A percentile compares a stretch with the other conserved stretches of the same genome.
phyloP scores from a whole-genome alignment of 495 filamentous ascomycete genomes.

The Aspergillus conjunctus region DNA sequence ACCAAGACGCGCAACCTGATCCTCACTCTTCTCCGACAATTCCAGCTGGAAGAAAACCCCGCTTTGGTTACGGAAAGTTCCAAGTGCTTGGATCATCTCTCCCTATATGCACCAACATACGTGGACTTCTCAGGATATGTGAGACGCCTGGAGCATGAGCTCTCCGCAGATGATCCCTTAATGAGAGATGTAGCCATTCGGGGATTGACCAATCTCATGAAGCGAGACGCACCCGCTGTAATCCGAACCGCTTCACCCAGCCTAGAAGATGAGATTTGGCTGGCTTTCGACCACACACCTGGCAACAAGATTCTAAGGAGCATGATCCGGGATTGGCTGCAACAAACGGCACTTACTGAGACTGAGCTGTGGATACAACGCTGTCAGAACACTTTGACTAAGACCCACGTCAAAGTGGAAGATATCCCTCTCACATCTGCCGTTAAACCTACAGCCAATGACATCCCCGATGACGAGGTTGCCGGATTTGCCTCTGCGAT shows the following conservation, averaged over 20 bases:
- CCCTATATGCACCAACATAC: constrained; percentile 84
- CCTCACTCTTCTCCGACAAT: constrained; percentile 79
- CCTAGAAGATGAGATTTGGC: constrained; percentile 90
- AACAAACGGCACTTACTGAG: constrained; percentile 78
- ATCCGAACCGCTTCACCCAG: constrained; percentile 69
- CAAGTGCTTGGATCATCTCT: constrained; percentile 85
- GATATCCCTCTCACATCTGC: constrained; percentile 49
- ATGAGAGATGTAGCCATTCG: constrained; percentile 82
- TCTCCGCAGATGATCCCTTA: constrained; percentile 64
- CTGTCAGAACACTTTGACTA: constrained; percentile 85
- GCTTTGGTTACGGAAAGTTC: constrained; percentile 77
- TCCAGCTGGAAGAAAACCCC: constrained; percentile 74
- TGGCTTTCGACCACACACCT: constrained; percentile 76
- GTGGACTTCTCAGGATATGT: constrained; percentile 85
- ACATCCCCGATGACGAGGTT: constrained; percentile 93
- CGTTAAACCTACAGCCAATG: constrained; percentile 59
- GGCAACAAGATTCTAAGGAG: constrained; percentile 74
- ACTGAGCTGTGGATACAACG: constrained; percentile 82
- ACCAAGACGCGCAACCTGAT: constrained; percentile 90
- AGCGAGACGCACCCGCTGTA: constrained; percentile 80
- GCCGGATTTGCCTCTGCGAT: constrained; percentile 84
- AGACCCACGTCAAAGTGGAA: constrained; percentile 66
- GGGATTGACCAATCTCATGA: constrained; percentile 92
- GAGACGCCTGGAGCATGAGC: constrained; percentile 72
- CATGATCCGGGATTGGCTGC: constrained; percentile 87